Evolutionary conservation across 106 monocot species (phyloP).

Genomic region (Hemerocallis citrina): DNA sequence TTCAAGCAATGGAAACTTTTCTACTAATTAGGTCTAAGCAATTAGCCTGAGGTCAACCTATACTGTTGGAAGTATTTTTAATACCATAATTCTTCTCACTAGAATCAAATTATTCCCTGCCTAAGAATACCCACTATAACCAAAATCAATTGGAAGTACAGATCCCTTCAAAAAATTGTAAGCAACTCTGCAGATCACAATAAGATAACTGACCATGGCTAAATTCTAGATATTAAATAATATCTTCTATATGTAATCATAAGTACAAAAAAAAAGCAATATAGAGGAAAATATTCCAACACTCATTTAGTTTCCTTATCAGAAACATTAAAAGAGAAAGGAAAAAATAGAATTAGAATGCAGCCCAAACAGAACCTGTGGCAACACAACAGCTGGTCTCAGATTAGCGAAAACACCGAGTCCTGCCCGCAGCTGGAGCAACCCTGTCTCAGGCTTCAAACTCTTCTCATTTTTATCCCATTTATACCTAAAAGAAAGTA

Average conservation of each 20-base stretch:
- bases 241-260: too few relatives aligned
- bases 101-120: too few relatives aligned
- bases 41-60: too few relatives aligned
- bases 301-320: background rate
- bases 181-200: background rate
- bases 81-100: too few relatives aligned
- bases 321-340: background rate
- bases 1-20: background rate
- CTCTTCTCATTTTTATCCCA: conserved; percentile 86
- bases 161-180: background rate
- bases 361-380: conserved; percentile 44
- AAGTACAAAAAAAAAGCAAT: too few relatives aligned
- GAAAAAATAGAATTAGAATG: background rate
- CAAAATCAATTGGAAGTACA: background rate
- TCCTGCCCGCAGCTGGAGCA: conserved; percentile 77
- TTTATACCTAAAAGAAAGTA: conserved; percentile 43
- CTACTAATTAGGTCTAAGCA: background rate
- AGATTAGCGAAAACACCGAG: conserved; percentile 86
- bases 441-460: conserved; percentile 87
- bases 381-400: conserved; percentile 75
- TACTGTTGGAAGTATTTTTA: too few relatives aligned
- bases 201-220: background rate
- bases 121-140: background rate
- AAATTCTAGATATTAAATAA: background rate
- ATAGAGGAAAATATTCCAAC: too few relatives aligned